Base-by-base conservation (phyloP, 1,139 yeast genomes). In the Hansenula sp. region DNA sequence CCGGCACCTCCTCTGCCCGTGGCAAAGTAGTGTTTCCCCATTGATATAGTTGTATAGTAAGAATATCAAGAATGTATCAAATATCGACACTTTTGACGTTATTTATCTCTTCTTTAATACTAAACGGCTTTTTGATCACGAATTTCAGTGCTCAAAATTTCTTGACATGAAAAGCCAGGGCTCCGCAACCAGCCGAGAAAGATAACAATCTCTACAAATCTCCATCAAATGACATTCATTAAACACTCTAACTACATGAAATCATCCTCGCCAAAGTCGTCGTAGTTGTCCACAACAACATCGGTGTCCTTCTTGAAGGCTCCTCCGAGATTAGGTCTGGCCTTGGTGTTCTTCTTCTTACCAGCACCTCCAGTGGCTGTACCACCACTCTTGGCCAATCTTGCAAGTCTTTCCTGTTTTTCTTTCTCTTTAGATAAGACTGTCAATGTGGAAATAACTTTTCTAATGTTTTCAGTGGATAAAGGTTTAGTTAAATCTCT, bases 361-460 rank as follows among this genome's bases (percentile, higher is more conserved):
- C 96, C 97, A 26, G 95, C 92, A 61, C 97, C 95, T 58, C 94
- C 95, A 35, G 94, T 83, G 32, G 92, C 79, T 36, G 92, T 83
- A 48, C 92, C 92, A 47, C 92, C 92, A 36, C 88, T 75, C 61
- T 81, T 82, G 56, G 82, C 76, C 56, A 84, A 69, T 66, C 95
- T 77, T 3, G 84, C 87, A 56, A 75, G 83, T 70, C 97, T 86
- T 68, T 90, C 97, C 44, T 82, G 84, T 61, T 82, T 83, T 64
- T 84, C 92, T 69, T 92, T 92, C 43, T 89, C 96, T 57, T 83
- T 89, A 48, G 84, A 71, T 42, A 83, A 64, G 8, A 90, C 92
- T 53, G 80, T 86, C 57, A 92, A 71, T 1, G 97, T 90, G 33
- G 95, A 82, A 37, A 83, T 74, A 40, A 88, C 89, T 65, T 89